Percentiles rank a stretch among this genome's conserved stretches.
Conservation (phyloP, 169 alveolate genomes). For the Hammondia hammondi region DNA sequence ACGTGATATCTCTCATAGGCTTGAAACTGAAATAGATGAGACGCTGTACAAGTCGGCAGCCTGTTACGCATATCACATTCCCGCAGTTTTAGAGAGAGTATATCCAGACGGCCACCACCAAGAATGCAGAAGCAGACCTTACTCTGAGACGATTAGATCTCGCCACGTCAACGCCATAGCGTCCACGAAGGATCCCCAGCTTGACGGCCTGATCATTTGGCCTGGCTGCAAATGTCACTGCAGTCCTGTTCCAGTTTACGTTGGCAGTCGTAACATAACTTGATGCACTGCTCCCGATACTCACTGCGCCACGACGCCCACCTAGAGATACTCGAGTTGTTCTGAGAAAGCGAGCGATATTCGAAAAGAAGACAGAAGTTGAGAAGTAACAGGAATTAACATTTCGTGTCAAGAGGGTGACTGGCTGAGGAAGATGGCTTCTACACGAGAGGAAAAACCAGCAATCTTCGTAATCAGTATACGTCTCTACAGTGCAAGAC, state of each 20-base stretch:
- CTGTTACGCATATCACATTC: no score
- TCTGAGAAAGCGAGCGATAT: neutral
- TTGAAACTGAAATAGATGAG: no score
- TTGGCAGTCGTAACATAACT: constrained; percentile 41
- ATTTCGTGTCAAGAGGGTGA: neutral
- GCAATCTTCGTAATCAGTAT: no score
- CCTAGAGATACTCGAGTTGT: constrained; percentile 50
- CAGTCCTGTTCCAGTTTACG: constrained; percentile 42
- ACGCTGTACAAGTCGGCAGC: no score
- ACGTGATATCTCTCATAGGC: no score
- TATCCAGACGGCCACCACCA: no score
- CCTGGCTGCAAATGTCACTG: constrained; percentile 36
- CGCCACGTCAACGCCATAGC: constrained; percentile 54
- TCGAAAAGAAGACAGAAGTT: neutral
- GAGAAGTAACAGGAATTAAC: neutral
- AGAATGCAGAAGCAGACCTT: neutral
- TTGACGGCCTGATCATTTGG: constrained; percentile 32
- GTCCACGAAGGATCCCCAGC: constrained; percentile 49
- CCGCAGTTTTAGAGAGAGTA: no score
- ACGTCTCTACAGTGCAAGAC: neutral
- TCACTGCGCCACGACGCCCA: constrained; percentile 48
- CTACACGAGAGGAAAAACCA: neutral
- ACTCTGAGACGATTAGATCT: constrained; percentile 60
- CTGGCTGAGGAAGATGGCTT: neutral
- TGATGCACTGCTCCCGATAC: constrained; percentile 46